Evolutionary conservation across 352 stramenopile species (phyloP), one percentile per base, ranked within the genome.

Genomic region (Phytopythium delawarense): DNA sequence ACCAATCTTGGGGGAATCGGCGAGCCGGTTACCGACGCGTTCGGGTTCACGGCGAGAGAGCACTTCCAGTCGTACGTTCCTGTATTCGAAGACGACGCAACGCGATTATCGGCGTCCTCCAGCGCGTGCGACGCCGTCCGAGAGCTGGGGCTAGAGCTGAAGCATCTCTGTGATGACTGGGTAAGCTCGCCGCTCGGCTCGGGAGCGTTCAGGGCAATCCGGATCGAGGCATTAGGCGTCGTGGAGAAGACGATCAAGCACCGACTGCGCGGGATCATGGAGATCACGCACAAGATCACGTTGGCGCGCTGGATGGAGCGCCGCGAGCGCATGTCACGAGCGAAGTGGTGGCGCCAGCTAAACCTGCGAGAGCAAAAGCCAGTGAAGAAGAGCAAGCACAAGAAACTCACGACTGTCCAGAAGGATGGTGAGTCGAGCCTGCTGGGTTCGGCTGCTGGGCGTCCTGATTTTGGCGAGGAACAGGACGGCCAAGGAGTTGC

Each of bases 181-280:
- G 34, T 30, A 9, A 39, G 46, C 7, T 74, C 77, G 21, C 42
- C 50, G 12, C 46, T 87, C 8, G 69, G 66, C 0, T 62, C 61
- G 7, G 16, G 52, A 0, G 6, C 58, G 13, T 79, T 77, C 21
- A 25, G 42, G n/a, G 53, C 35, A 1, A 75, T 84, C 49, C 59
- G 56, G 16, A 75, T 84, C 49, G 23, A 75, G 62, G 65, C 74
- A 11, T 62, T 87, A 1, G 78, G 75, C 0, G 32, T 30, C 7
- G 34, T 87, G 3, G 78, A 87, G 48, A 70, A 61, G 21, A 74
- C 66, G 21, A 78, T 87, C 51, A 87, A 87, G 70, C n/a, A 63
- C 12, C 61, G 58, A 32, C 64, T 87, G 2, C 53, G 49, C 0
- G 51, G 40, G 1, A 60, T 80, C 21, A 67, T 78, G 8, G 61